Percentiles rank a stretch among this genome's conserved stretches.
Evolutionary conservation across 768 basidiomycete species (phyloP).

Genomic region (Tulasnella calospora): DNA sequence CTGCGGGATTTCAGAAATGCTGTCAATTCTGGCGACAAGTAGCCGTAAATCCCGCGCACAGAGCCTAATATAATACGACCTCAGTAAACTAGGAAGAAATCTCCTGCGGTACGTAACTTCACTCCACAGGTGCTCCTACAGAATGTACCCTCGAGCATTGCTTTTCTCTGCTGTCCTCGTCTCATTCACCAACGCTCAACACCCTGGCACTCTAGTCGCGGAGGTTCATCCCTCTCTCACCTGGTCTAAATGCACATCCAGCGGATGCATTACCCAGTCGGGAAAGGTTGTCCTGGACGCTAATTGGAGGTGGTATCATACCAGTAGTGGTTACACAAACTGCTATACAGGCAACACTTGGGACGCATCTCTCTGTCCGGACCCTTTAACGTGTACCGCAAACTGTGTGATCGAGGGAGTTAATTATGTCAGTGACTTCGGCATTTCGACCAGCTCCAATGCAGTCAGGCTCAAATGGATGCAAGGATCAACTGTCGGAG

Average conservation of each 20-base stretch:
- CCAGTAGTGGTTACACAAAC: background rate
- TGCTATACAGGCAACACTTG: background rate
- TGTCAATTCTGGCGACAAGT: background rate
- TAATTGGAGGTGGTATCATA: constrained; percentile 18
- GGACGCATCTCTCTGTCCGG: background rate
- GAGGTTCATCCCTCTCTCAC: constrained; percentile 48
- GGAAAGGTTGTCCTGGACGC: constrained; percentile 19
- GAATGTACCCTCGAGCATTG: background rate
- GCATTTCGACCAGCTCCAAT: constrained; percentile 47
- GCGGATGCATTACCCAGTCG: background rate
- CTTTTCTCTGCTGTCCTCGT: constrained; percentile 33
- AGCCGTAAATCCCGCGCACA: background rate
- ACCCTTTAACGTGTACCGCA: background rate
- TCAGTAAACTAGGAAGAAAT: background rate
- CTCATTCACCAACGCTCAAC: constrained; percentile 44
- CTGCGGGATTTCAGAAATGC: background rate
- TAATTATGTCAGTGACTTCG: constrained; percentile 49
- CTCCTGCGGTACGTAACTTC: background rate
- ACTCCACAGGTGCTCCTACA: background rate
- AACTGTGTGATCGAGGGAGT: constrained; percentile 32
- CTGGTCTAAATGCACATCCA: constrained; percentile 45
- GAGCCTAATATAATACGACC: background rate
- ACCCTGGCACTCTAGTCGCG: constrained; percentile 45
- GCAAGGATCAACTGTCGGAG: constrained; percentile 34
- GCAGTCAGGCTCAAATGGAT: constrained; percentile 49